These are phyloP conservation scores for Lachnellula hyalina DNA, from an alignment of 2,329 filamentous ascomycete genomes.

Conservation along the genomic window DNA sequence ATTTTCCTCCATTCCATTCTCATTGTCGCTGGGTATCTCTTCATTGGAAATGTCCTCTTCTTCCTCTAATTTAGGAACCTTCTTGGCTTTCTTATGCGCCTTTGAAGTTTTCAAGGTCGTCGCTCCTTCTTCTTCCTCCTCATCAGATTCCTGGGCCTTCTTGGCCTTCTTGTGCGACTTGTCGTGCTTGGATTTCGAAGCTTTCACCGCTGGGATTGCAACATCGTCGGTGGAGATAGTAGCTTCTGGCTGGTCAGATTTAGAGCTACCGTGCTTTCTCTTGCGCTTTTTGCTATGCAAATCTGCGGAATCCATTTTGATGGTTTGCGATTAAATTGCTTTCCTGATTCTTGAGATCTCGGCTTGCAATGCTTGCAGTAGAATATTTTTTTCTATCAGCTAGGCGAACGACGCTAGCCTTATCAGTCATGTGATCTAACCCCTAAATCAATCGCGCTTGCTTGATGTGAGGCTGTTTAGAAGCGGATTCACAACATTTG, in stretches of 20 bases:
- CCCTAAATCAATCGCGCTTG: neutral
- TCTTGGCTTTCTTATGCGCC: constrained; percentile 34
- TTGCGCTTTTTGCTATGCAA: constrained; percentile 31
- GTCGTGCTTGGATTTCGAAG: constrained; percentile 20
- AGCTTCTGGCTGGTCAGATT: constrained; percentile 15
- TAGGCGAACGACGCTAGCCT: constrained; percentile 8
- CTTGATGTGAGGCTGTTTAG: no score
- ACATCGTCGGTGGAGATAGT: constrained; percentile 6
- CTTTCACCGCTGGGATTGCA: constrained; percentile 14
- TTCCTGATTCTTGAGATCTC: neutral
- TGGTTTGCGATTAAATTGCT: neutral
- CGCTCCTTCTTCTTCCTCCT: constrained; percentile 18
- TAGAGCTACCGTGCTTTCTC: constrained; percentile 28
- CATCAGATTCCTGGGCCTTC: constrained; percentile 23
- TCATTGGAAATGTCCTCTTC: constrained; percentile 25
- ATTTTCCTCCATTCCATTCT: constrained; percentile 27
- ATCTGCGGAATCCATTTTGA: constrained; percentile 25
- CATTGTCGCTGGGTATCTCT: constrained; percentile 28
- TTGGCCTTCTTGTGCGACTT: constrained; percentile 33
- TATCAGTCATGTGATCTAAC: constrained; percentile 4
- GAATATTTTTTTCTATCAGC: constrained; percentile 15
- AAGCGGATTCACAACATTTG: no score
- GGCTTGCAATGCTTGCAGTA: neutral
- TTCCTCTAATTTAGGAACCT: constrained; percentile 28
- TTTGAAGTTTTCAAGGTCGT: constrained; percentile 17